Evolutionary conservation across 1,284 basidiomycete genomes (phyloP), one percentile per base, ranked within the genome.

Genomic region (Fomitopsis betulina): DNA sequence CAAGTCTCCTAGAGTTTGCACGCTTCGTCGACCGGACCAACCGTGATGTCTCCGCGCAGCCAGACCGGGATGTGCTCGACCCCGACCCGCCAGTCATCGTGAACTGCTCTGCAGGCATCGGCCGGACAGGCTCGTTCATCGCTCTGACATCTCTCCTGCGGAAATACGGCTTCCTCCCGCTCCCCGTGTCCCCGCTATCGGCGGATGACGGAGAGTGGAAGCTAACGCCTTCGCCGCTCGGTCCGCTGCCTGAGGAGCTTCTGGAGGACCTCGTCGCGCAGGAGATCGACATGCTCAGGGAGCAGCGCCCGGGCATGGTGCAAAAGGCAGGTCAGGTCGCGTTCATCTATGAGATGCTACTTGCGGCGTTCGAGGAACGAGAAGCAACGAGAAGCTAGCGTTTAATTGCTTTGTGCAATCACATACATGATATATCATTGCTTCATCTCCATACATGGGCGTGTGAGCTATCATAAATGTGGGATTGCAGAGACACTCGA

Each of bases 101-200:
- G 30, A 86, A 91, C 63, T 96, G 94, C 66, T 91, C 88, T 23
- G 95, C 95, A 0, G 95, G 95, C 3, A 83, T 96, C 39, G 95
- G 95, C 0, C 83, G 95, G 25, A 96, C 95, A 0, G 95, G 95
- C 17, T 85, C 91, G 33, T 96, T 94, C 74, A 87, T 91, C 66
- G 87, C 91, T 0, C 71, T 93, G 21, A 85, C 82, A 12, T 93
- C 91, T 15, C 75, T 93, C 30, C 74, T 93, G 27, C 85, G 89
- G 30, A 69, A 76, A 42, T 71, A 83, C 60, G 78, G 75, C 38
- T 73, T 87, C 57, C 73, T 91, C 17, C 66, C 74, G 7, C 66
- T 76, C 0, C 49, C 62, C 1, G 38, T 66, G 21, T 61, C 64
- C 4, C 71, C 15, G 68, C 70, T 39, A 47, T 67, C 49, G 62